Evolutionary conservation across 2,329 filamentous ascomycete species (phyloP), one percentile per base, ranked within the genome.

Genomic region (Talaromyces sp.): DNA sequence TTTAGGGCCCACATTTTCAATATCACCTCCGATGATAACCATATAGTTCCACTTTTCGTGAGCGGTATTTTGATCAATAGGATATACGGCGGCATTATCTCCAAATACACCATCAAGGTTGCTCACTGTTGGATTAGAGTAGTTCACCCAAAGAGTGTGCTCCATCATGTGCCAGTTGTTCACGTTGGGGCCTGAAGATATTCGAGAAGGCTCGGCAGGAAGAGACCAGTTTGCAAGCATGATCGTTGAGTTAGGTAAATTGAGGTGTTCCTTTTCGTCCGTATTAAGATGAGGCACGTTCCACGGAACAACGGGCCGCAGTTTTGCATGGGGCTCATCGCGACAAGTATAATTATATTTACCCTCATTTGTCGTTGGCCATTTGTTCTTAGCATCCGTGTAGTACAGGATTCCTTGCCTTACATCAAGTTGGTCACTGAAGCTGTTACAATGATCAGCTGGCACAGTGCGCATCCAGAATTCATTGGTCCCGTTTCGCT

Each of bases 291-390:
- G 62, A 57, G 53, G 70, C 65, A 47, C 67, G 65, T 67, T 64
- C 70, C 70, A 73, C 12, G 60, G 65, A 12, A 72, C 64, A 8
- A 72, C 54, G 3, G 72, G 71, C 2, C 64, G 57, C 2, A 74
- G 65, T 12, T 59, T 68, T 9, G 66, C 62, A 9, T 56, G 52
- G 1, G 67, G 66, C 61, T 74, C 72, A 36, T 74, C 72, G 14
- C 54, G 55, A 58, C 71, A 74, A 31, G 44, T 61, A 47, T 64
- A 66, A 51, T n/a, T 40, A 10, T 51, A 31, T 42, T 14, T 31
- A 16, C 9, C 12, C 12, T 57, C 9, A 8, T 16, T 57, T 3
- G 59, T 50, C 31, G 59, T 51, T 10, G 34, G 44, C 34, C 28
- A 36, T 5, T 16, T 12, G 28, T 56, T 57, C n/a, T 52, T 34